Evolutionary conservation across 495 filamentous ascomycete species (phyloP).

Genomic region (Echria macrotheca): DNA sequence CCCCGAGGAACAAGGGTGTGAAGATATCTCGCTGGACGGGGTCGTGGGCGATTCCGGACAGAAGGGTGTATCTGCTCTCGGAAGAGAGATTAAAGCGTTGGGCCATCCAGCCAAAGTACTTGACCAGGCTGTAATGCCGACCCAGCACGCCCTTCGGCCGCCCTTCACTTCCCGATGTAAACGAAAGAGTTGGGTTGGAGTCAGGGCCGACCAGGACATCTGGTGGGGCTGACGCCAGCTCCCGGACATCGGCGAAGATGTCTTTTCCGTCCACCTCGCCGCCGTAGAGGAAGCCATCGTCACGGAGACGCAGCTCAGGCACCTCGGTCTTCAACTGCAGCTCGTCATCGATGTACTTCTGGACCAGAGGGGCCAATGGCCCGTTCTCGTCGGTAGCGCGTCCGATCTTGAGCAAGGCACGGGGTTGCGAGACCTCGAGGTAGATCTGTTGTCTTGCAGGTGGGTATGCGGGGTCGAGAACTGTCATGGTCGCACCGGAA

Average conservation of each 20-base stretch:
- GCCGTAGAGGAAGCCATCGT: conserved; percentile 70
- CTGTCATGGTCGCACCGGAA: conserved; percentile 64
- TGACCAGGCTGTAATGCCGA: conserved; percentile 79
- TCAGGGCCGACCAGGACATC: conserved; percentile 86
- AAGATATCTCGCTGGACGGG: conserved; percentile 93
- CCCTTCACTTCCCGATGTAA: conserved; percentile 84
- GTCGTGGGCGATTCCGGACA: conserved; percentile 83
- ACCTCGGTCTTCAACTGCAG: conserved; percentile 70
- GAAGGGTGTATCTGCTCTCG: conserved; percentile 77
- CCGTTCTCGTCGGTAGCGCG: conserved; percentile 74
- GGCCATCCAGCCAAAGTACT: conserved; percentile 93
- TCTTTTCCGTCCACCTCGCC: conserved; percentile 62
- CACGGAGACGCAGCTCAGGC: conserved; percentile 65
- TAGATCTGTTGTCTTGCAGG: conserved; percentile 85
- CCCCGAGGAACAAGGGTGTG: conserved; percentile 84
- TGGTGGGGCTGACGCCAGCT: conserved; percentile 52
- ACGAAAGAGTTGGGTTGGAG: conserved; percentile 73
- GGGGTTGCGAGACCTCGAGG: conserved; percentile 79
- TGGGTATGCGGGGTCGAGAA: conserved; percentile 87
- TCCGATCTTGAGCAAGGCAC: conserved; percentile 73
- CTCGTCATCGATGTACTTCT: conserved; percentile 67
- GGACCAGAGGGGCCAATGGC: conserved; percentile 60
- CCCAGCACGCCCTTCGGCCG: conserved; percentile 72
- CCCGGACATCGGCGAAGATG: conserved; percentile 50
- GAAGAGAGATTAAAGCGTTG: conserved; percentile 68